These are phyloP conservation scores for Isoetes engelmannii DNA, from an alignment of 83 land plant species.

Conservation along the genomic window DNA sequence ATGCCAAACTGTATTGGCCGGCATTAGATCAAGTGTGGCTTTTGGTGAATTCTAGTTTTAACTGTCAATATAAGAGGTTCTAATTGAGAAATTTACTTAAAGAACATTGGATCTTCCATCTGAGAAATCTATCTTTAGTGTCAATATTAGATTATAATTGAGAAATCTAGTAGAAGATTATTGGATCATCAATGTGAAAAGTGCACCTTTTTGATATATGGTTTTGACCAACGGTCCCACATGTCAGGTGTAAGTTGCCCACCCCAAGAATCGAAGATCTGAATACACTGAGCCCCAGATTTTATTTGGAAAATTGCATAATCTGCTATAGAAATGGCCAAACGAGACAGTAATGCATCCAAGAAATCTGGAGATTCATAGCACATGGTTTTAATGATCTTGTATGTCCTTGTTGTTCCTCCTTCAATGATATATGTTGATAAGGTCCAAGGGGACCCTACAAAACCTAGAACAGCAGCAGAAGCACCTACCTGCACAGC, in stretches of 20 bases:
- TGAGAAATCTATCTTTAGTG: too few species aligned
- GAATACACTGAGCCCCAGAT: conserved; percentile 91
- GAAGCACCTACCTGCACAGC: conserved; percentile 62
- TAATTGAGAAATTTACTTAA: too few species aligned
- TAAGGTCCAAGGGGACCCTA: conserved; percentile 98
- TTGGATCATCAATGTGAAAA: too few species aligned
- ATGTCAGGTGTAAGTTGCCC: conserved; percentile 90
- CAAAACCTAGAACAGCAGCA: conserved; percentile 94
- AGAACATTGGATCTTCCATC: too few species aligned
- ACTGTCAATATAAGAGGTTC: too few species aligned
- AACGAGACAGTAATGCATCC: conserved; percentile 20
- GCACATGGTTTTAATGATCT: conserved; percentile 78
- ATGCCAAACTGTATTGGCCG: too few species aligned
- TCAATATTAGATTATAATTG: too few species aligned
- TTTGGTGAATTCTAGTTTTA: too few species aligned
- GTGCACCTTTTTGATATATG: conserved; percentile 75
- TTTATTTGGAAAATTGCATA: conserved; percentile 77
- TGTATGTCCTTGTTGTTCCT: conserved; percentile 74
- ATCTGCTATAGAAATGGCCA: conserved; percentile 57
- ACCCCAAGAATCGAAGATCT: conserved; percentile 99
- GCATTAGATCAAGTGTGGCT: too few species aligned
- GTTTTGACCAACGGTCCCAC: conserved; percentile 96
- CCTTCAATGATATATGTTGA: conserved; percentile 97
- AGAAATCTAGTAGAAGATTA: too few species aligned
- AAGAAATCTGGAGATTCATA: conserved; percentile 70